Percentiles rank a stretch among this genome's conserved stretches.
These are phyloP conservation scores for Gonapodya prolifera DNA, from an alignment of 192 early-diverging fungal genomes.

Conservation along the genomic window DNA sequence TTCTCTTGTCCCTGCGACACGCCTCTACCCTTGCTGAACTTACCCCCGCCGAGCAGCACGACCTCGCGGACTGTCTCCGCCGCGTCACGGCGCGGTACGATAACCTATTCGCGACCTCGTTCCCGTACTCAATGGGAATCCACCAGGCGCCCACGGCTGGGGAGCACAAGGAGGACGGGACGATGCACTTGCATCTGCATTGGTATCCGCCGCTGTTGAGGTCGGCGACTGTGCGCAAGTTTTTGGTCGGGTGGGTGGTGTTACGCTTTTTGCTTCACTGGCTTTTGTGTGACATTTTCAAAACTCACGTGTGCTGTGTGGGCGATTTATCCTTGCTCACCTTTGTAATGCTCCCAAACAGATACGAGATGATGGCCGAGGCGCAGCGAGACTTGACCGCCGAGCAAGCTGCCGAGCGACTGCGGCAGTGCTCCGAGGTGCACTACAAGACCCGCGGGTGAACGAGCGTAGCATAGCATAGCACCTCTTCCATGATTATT, in stretches of 20 bases:
- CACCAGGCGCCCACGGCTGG: slow-evolving; percentile 69
- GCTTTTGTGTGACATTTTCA: background rate
- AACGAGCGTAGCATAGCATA: background rate
- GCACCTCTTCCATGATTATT: background rate
- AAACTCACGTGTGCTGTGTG: no score
- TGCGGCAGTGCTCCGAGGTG: slow-evolving; percentile 37
- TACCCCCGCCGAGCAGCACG: slow-evolving; percentile 28
- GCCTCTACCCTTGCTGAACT: slow-evolving; percentile 46
- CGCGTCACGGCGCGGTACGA: slow-evolving; percentile 79
- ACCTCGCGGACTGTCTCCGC: slow-evolving; percentile 64
- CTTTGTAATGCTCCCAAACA: slow-evolving; percentile 11
- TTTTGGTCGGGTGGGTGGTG: slow-evolving; percentile 71
- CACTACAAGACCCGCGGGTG: slow-evolving; percentile 35
- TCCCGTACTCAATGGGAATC: slow-evolving; percentile 95
- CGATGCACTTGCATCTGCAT: slow-evolving; percentile 68
- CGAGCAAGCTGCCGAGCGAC: slow-evolving; percentile 71
- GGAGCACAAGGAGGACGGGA: slow-evolving; percentile 35
- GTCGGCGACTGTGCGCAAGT: slow-evolving; percentile 83
- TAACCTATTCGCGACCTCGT: slow-evolving; percentile 78
- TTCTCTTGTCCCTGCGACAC: slow-evolving; percentile 58
- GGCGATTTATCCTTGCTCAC: no score
- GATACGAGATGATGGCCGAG: slow-evolving; percentile 88
- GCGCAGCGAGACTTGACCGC: slow-evolving; percentile 89
- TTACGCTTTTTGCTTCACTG: background rate
- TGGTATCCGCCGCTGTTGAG: slow-evolving; percentile 92